Evolutionary conservation across 75 land plant species (phyloP).

Genomic region (Cryptomeria japonica): DNA sequence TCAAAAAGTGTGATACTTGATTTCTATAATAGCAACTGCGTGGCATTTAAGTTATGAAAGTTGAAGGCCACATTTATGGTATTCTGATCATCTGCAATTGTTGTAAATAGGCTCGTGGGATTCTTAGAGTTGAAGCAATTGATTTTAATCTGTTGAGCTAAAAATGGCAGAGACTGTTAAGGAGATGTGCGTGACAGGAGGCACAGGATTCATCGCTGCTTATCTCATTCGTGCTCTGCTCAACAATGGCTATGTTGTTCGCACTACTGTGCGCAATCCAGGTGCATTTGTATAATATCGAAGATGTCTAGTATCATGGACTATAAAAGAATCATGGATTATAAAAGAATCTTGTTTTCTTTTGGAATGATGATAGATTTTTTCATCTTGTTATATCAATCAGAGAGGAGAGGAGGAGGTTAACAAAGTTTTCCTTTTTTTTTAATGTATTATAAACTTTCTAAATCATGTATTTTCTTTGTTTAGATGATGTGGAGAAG

Average conservation of each 20-base stretch:
- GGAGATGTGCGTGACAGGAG: slow-evolving; percentile 89
- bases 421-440: too few relatives aligned
- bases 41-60: not conserved
- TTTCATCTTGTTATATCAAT: too few relatives aligned
- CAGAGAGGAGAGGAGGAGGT: too few relatives aligned
- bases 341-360: too few relatives aligned
- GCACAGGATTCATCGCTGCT: slow-evolving; percentile 92
- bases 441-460: too few relatives aligned
- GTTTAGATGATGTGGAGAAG: slow-evolving; percentile 52
- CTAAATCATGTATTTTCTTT: not conserved
- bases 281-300: slow-evolving; percentile 30
- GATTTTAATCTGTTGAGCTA: not conserved
- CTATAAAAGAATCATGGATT: too few relatives aligned
- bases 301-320: too few relatives aligned
- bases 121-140: not conserved
- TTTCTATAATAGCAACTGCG: not conserved
- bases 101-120: not conserved
- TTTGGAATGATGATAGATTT: not conserved
- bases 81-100: not conserved
- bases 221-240: slow-evolving; percentile 65
- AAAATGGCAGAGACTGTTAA: not conserved
- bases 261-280: slow-evolving; percentile 85
- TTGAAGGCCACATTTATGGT: not conserved
- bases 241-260: slow-evolving; percentile 63
- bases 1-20: not conserved